These are phyloP conservation scores for Russula foetens DNA, from an alignment of 768 basidiomycete genomes.

Conservation along the genomic window DNA sequence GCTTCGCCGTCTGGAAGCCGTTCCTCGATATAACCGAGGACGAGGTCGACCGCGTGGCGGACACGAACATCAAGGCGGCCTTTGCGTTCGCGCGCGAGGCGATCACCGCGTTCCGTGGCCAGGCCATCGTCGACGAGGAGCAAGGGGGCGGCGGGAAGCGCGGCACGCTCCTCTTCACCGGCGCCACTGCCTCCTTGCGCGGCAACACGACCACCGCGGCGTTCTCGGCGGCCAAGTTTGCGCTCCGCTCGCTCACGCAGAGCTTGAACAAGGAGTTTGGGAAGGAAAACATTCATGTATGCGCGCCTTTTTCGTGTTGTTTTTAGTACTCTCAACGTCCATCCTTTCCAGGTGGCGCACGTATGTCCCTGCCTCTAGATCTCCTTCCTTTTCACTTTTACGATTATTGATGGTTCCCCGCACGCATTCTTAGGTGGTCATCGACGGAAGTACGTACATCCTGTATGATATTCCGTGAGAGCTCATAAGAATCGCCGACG, in stretches of 20 bases:
- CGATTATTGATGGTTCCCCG: not conserved
- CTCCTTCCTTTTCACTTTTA: not conserved
- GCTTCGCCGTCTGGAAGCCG: conserved; percentile 29
- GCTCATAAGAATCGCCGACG: not conserved
- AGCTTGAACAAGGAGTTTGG: conserved; percentile 39
- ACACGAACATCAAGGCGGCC: conserved; percentile 31
- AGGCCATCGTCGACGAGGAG: conserved; percentile 25
- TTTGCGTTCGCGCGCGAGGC: conserved; percentile 34
- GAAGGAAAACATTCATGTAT: conserved; percentile 37
- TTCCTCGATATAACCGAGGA: conserved; percentile 35
- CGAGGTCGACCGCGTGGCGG: conserved; percentile 25
- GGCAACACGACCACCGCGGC: conserved; percentile 33
- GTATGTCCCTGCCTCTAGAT: not conserved
- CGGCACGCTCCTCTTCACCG: conserved; percentile 38
- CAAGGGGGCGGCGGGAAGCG: conserved; percentile 24
- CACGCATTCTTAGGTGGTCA: conserved; percentile 40
- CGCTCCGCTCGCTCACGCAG: conserved; percentile 35
- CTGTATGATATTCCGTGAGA: no score
- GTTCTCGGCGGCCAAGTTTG: conserved; percentile 37
- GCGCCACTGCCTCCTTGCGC: conserved; percentile 34
- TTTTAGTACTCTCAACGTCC: not conserved
- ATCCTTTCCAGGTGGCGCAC: not conserved
- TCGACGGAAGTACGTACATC: conserved; percentile 47
- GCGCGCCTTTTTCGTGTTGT: not conserved
- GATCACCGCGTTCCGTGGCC: conserved; percentile 29